These are phyloP conservation scores for Aspergillus steynii DNA, from an alignment of 495 filamentous ascomycete species.

Conservation along the genomic window DNA sequence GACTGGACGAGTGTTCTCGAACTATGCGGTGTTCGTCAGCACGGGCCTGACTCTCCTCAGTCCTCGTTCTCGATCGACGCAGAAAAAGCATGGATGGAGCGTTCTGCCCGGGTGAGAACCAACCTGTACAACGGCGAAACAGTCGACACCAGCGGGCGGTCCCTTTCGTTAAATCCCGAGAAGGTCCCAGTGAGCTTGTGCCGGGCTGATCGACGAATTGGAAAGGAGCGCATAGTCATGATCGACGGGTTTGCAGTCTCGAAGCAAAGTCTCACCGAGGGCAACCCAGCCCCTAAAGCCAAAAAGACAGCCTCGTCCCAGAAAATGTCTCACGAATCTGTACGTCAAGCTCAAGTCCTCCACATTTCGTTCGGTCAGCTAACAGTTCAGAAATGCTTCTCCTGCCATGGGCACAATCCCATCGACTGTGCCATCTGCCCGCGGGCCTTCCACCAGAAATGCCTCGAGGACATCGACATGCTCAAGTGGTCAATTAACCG, in stretches of 20 bases:
- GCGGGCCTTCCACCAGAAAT: slow-evolving; percentile 55
- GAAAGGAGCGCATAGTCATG: slow-evolving; percentile 61
- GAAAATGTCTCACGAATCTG: slow-evolving; percentile 49
- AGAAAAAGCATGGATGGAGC: slow-evolving; percentile 58
- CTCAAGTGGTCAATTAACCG: slow-evolving; percentile 30
- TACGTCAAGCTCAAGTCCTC: slow-evolving; percentile 14
- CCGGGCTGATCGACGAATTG: slow-evolving; percentile 40
- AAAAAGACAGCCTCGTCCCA: slow-evolving; percentile 34
- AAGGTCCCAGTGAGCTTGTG: slow-evolving; percentile 31
- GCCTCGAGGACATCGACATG: slow-evolving; percentile 39
- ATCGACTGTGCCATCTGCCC: slow-evolving; percentile 56
- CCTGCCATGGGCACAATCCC: slow-evolving; percentile 53
- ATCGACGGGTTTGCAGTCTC: slow-evolving; percentile 60
- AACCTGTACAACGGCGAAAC: slow-evolving; percentile 56
- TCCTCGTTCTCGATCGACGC: slow-evolving; percentile 38
- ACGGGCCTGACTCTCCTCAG: background rate
- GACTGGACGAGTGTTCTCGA: slow-evolving; percentile 1
- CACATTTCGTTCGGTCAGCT: background rate
- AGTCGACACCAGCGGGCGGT: slow-evolving; percentile 28
- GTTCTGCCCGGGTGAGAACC: slow-evolving; percentile 60
- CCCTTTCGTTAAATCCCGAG: slow-evolving; percentile 38
- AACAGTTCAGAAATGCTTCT: slow-evolving; percentile 49
- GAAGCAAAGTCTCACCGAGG: slow-evolving; percentile 54
- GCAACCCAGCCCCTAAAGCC: slow-evolving; percentile 40
- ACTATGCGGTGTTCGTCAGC: slow-evolving; percentile 2